Evolutionary conservation across 441 rosid species (phyloP).

Genomic region (Populus hybrid): DNA sequence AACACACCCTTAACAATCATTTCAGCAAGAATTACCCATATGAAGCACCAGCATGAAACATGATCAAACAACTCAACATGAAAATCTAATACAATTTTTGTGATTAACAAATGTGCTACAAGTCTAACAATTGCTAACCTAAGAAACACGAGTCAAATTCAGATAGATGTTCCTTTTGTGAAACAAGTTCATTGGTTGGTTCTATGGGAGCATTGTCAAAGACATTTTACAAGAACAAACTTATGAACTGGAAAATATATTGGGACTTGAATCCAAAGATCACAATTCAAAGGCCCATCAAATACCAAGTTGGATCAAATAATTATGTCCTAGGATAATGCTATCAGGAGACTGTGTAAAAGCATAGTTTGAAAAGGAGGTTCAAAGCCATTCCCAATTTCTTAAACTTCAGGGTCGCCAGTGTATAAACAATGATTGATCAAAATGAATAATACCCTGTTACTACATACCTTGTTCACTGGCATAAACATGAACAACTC

Average conservation of each 20-base stretch:
- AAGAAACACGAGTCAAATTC: background rate
- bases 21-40: background rate
- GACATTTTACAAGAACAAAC: background rate
- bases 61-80: background rate
- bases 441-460: background rate
- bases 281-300: background rate
- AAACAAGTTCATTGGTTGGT: background rate
- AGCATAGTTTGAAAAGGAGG: background rate
- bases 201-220: background rate
- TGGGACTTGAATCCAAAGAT: background rate
- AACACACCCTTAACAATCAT: background rate
- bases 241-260: background rate
- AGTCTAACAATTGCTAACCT: background rate
- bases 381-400: background rate
- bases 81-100: background rate
- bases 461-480: conserved; percentile 41
- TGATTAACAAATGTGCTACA: background rate
- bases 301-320: background rate
- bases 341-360: background rate
- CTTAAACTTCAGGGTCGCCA: background rate
- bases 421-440: conserved; percentile 1
- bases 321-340: background rate
- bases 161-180: background rate
- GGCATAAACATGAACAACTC: conserved; percentile 62
- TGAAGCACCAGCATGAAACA: background rate